These are phyloP conservation scores for Entamoeba dispar DNA, from an alignment of 208 protist species.

Conservation along the genomic window DNA sequence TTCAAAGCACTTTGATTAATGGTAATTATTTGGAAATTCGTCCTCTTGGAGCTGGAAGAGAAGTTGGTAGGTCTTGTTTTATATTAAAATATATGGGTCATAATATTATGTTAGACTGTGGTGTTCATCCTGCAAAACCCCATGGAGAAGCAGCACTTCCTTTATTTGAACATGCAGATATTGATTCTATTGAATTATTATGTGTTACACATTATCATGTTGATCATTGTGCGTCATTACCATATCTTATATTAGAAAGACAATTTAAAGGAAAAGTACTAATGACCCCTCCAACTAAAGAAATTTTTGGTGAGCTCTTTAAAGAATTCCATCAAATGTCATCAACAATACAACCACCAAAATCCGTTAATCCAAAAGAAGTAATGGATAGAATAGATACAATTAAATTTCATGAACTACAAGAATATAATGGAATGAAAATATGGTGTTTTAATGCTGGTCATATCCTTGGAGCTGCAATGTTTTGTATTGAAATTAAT, in stretches of 20 bases:
- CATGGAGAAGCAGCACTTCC: constrained; percentile 66
- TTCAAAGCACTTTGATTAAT: background rate
- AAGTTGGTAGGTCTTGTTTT: constrained; percentile 84
- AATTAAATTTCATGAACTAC: constrained; percentile 83
- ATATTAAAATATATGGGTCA: constrained; percentile 75
- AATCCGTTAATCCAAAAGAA: constrained; percentile 51
- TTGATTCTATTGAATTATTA: constrained; percentile 76
- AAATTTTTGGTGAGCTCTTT: constrained; percentile 36
- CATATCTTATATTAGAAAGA: background rate
- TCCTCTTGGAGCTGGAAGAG: constrained; percentile 75
- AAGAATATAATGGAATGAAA: constrained; percentile 62
- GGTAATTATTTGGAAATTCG: constrained; percentile 60
- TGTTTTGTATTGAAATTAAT: constrained; percentile 91
- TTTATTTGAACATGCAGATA: constrained; percentile 80
- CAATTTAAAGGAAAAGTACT: background rate
- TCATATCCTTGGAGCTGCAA: constrained; percentile 67
- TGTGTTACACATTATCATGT: constrained; percentile 21
- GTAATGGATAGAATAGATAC: constrained; percentile 53
- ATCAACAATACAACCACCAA: constrained; percentile 33
- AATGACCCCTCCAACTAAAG: constrained; percentile 15
- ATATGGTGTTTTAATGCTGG: constrained; percentile 83
- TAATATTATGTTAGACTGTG: constrained; percentile 82
- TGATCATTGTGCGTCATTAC: background rate
- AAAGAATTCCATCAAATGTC: constrained; percentile 71
- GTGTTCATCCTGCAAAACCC: constrained; percentile 77